Percentiles rank a stretch among this genome's conserved stretches.
These are phyloP conservation scores for Mycosphaerella sp. DNA, from an alignment of 2,329 filamentous ascomycete species.

Conservation along the genomic window DNA sequence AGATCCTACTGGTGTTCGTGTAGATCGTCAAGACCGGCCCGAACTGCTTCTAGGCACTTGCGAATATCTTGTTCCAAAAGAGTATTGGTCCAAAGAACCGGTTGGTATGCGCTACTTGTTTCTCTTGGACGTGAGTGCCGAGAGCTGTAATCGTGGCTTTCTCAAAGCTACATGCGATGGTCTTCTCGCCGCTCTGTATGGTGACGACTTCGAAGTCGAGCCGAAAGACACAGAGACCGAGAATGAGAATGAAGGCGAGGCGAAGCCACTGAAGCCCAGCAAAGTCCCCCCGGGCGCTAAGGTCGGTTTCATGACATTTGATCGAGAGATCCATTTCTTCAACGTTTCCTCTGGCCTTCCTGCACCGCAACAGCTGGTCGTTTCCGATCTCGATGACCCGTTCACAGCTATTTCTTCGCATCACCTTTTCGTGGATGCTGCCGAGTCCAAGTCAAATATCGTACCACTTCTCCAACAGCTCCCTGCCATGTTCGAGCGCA, in stretches of 20 bases:
- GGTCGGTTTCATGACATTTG: conserved; percentile 91
- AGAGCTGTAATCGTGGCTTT: conserved; percentile 85
- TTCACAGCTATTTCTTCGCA: conserved; percentile 80
- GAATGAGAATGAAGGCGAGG: conserved; percentile 43
- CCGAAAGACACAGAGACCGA: conserved; percentile 46
- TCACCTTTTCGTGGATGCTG: conserved; percentile 88
- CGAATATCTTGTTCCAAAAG: conserved; percentile 93
- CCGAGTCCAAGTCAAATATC: conserved; percentile 82
- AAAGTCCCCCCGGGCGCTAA: conserved; percentile 71
- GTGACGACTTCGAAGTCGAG: conserved; percentile 50
- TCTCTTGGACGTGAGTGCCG: conserved; percentile 86
- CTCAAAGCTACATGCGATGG: conserved; percentile 86
- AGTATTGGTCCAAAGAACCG: conserved; percentile 96
- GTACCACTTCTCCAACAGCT: conserved; percentile 76
- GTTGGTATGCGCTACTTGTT: conserved; percentile 85
- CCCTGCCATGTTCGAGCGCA: conserved; percentile 75
- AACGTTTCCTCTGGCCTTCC: conserved; percentile 76
- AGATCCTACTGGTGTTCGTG: conserved; percentile 75
- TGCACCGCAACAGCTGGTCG: conserved; percentile 95
- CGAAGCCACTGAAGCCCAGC: conserved; percentile 44
- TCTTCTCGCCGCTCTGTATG: conserved; percentile 77
- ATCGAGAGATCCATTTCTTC: conserved; percentile 97
- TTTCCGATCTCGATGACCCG: conserved; percentile 94
- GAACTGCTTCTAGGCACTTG: conserved; percentile 89
- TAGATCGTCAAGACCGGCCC: conserved; percentile 81